Percentiles rank a stretch among this genome's conserved stretches.
These are phyloP conservation scores for Neobulgaria alba DNA, from an alignment of 2,329 filamentous ascomycete genomes.

Conservation along the genomic window DNA sequence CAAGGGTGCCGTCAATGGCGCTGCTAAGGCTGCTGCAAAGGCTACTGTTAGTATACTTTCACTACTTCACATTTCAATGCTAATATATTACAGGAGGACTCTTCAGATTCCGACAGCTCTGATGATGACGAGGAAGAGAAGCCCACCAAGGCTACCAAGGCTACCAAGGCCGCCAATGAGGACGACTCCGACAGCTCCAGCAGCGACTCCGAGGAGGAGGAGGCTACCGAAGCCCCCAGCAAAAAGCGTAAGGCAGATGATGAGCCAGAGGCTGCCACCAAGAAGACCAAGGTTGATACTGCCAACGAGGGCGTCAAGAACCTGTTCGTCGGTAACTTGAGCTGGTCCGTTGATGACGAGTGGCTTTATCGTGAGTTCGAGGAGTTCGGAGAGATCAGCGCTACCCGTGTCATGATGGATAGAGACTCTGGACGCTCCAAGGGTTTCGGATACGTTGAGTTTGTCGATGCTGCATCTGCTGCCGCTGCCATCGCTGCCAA, in stretches of 20 bases:
- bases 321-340: constrained; percentile 65
- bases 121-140: constrained; percentile 9
- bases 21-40: constrained; percentile 24
- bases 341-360: constrained; percentile 68
- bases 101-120: constrained; percentile 17
- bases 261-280: constrained; percentile 34
- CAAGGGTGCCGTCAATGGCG: constrained; percentile 25
- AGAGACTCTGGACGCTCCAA: constrained; percentile 58
- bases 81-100: constrained; percentile 15
- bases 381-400: constrained; percentile 55
- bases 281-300: constrained; percentile 44
- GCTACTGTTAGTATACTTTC: constrained; percentile 23
- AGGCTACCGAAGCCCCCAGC: constrained; percentile 31
- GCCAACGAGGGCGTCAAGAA: constrained; percentile 43
- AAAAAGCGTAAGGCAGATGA: constrained; percentile 54
- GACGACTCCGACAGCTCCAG: constrained; percentile 9
- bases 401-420: constrained; percentile 59
- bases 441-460: constrained; percentile 70
- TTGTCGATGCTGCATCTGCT: constrained; percentile 49
- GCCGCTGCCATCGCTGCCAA: constrained; percentile 55
- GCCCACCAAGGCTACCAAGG: not conserved
- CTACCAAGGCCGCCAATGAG: constrained; percentile 13
- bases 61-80: not conserved
- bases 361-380: constrained; percentile 63
- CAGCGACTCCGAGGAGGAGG: constrained; percentile 14